Evolutionary conservation across 208 protist genomes (phyloP), one percentile per base, ranked within the genome.

Genomic region (Leishmania lainsoni): DNA sequence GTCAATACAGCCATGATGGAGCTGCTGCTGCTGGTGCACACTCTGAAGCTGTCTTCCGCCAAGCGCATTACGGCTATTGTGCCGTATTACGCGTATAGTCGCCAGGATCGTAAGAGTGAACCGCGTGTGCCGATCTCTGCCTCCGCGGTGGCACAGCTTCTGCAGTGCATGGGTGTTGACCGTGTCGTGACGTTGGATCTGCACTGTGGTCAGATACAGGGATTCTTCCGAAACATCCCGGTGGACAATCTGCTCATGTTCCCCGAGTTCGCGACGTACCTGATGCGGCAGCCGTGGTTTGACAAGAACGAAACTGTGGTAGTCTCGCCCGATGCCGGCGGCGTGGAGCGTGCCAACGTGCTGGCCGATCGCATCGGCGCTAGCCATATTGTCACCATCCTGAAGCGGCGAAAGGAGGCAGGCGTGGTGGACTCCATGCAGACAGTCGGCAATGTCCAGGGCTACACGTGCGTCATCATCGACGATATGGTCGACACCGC

Each of bases 401-500:
- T 98, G 74, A 98, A 98, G 84, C 90, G 97, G 8, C 90, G 98
- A 52, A 92, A 93, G 73, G 94, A 98, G 89, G 94, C 97, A 0
- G 98, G 98, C 52, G 94, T 98, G 84, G 93, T 98, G 20, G 91
- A 98, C 73, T 96, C 91, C 4, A 98, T 98, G 95, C 93, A 98
- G 81, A 96, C 99, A 0, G 98, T 99, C 54, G 98, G 98, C 58
- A 96, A 98, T 78, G 98, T 99, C 22, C 66, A 92, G 76, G 98
- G 97, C 61, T 98, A 98, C 87, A 93, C 96, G 39, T 96, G 91
- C 82, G 90, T 99, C 54, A 98, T 99, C 59, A 89, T 99, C 35
- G 99, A 99, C 75, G 99, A 99, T 86, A 99, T 99, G 91, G 94
- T 98, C 63, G 99, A 99, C 84, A 99, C 99, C 12, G 98, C 93